Percentiles rank a stretch among this genome's conserved stretches.
phyloP scores from a whole-genome alignment of 805 yeast species.

The Kodamaea sagamina region DNA sequence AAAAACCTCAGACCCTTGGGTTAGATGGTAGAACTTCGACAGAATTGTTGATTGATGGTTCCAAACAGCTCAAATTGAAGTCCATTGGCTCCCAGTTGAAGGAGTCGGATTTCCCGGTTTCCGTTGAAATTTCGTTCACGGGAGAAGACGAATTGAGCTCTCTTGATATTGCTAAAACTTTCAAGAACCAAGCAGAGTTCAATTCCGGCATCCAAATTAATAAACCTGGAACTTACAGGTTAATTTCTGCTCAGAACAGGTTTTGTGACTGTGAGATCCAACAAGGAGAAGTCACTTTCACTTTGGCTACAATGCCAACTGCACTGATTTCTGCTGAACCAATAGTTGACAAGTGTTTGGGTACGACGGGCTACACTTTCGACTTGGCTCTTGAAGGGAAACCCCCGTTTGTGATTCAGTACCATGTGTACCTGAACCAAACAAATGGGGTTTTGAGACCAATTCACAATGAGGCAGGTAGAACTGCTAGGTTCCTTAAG shows the following conservation, averaged over 20 bases:
- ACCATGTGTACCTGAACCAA: constrained; percentile 54
- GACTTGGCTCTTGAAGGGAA: constrained; percentile 70
- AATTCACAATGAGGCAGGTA: constrained; percentile 34
- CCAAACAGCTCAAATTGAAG: constrained; percentile 12
- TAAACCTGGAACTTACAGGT: constrained; percentile 65
- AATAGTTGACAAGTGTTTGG: constrained; percentile 84
- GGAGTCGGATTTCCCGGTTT: constrained; percentile 50
- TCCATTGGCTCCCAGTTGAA: constrained; percentile 12
- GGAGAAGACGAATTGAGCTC: constrained; percentile 6
- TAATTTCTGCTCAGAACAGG: constrained; percentile 56
- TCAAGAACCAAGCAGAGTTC: constrained; percentile 28
- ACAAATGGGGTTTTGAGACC: constrained; percentile 35
- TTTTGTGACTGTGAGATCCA: constrained; percentile 61
- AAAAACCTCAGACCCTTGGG: constrained; percentile 26
- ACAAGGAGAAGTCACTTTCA: constrained; percentile 41
- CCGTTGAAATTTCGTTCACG: constrained; percentile 24
- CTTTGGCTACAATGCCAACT: constrained; percentile 42
- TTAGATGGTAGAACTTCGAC: constrained; percentile 23
- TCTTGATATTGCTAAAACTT: constrained; percentile 22
- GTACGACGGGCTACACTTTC: constrained; percentile 77
- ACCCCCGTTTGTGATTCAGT: constrained; percentile 75
- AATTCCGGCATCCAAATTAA: constrained; percentile 38
- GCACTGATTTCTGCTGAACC: constrained; percentile 53
- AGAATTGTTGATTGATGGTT: constrained; percentile 29
- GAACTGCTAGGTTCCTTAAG: constrained; percentile 27